Conservation (phyloP, 192 early-diverging fungal species). For the Podila verticillata region DNA sequence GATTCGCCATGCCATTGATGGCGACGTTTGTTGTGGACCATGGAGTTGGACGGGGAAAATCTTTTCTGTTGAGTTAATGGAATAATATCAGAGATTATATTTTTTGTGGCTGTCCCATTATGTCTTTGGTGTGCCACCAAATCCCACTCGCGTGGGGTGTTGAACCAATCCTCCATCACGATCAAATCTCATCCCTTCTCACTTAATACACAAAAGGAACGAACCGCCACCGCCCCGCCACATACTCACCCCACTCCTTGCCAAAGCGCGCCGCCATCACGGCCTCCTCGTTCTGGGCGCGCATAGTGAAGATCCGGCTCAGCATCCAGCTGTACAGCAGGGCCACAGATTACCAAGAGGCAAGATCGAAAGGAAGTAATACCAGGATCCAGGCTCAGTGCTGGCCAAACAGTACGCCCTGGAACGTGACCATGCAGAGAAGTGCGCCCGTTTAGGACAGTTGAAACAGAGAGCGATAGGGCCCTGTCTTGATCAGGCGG, state of each 20-base stretch:
- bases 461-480: conserved; percentile 25
- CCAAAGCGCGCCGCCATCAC: conserved; percentile 37
- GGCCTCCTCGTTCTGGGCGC: conserved; percentile 27
- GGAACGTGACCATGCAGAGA: conserved; percentile 12
- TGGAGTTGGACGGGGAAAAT: too few species aligned
- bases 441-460: conserved; percentile 33
- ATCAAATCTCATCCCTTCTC: background rate
- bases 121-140: background rate
- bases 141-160: background rate
- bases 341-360: background rate
- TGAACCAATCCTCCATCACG: background rate
- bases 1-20: too few species aligned
- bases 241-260: conserved; percentile 19
- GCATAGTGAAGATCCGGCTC: background rate
- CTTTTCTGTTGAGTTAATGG: too few species aligned
- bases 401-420: conserved; percentile 19
- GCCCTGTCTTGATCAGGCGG: conserved; percentile 29
- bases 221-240: conserved; percentile 20
- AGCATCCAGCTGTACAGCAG: background rate
- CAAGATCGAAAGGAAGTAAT: conserved; percentile 15
- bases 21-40: too few species aligned
- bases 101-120: too few species aligned
- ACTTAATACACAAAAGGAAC: conserved; percentile 18
- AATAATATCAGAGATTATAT: too few species aligned
- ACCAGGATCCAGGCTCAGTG: conserved; percentile 11